Base-by-base conservation (phyloP, 2,329 filamentous ascomycete species). In the Sporothrix humicola region DNA sequence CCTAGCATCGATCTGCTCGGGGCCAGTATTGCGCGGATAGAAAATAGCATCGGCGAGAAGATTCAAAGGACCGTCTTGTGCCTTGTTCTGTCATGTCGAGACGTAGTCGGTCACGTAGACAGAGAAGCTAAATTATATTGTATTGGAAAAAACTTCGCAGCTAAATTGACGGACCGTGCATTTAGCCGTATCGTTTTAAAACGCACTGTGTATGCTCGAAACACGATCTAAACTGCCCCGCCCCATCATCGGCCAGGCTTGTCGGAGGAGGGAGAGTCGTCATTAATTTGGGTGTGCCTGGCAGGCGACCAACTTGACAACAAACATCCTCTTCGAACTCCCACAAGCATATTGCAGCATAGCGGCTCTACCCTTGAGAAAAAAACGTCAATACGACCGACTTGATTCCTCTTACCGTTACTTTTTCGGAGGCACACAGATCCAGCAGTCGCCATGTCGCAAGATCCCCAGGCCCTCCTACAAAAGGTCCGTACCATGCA, bases 391-490 rank as follows among this genome's bases (percentile, higher is more conserved):
- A 37, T 37, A 37, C 31, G 31, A 37, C 31, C 31, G 31, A 37
- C 31, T 7, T 3, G 8, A 23, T 8, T 44, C 42, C 48, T 20
- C 44, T 9, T n/a, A 61, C 59, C 17, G 44, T 15, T n/a, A 15
- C 56, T 52, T 42, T 8, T 17, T 20, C 17, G 4, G 44, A 42
- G 48, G 42, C 12, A 37, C 50, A 44, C 7, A 12, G 37, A 9
- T 13, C 20, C 23, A 31, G 54, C 61, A 15, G 52, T 50, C 66
- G 71, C 26, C 65, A 77, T 77, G 76, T 69, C 75, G 12, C 76
- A 92, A 85, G 93, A 95, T 82, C 93, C 93, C 76, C 90, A 91
- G 81, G 91, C 90, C 77, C 86, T 96, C 73, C 86, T 95, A 66
- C 92, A 94, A 83, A 93, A 94, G 88, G 92, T 94, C 79, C 76